Base-by-base conservation (phyloP, 225 moss, liverwort and hornwort genomes). In the Neckera pumila region DNA sequence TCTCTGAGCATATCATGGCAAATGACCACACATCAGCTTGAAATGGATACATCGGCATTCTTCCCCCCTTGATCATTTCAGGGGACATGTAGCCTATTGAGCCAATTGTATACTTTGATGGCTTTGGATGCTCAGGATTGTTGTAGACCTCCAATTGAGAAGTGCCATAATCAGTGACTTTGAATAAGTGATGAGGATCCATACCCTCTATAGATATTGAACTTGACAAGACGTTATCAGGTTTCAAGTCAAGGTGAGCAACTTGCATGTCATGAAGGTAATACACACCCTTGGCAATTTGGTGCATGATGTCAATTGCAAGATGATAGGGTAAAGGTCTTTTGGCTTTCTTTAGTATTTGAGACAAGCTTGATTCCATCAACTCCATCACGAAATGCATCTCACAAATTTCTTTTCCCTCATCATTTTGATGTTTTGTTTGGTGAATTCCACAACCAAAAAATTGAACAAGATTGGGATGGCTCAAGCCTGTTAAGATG, bases 351-450 rank as follows among this genome's bases (percentile, higher is more conserved):
- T 53, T 53, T 6, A 53, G 17, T 53, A 53, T 17, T 17, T 53
- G 53, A 53, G 53, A 53, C 53, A 53, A 53, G 53, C 53, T 53
- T 53, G 53, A 53, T 53, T 53, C 53, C 53, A 53, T 53, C 53
- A 53, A 53, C 53, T 53, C 53, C 53, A 53, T 53, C 53, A 53
- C 53, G 17, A 53, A 53, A 53, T 71, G 7, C 42, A 71, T 42
- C 26, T 71, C 9, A 42, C 3, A 0, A 71, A 42, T 71, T 71
- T 71, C 71, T 0, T 31, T 31, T 5, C 3, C 14, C 0, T 31
- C 0, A 31, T 0, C 19, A 74, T 49, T 49, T 3, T 7, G 1
- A 31, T 31, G 0, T 1, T 3, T 0, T 19, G 4, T 31, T 31
- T 11, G 31, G 6, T 10, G 3, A 60, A 60, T 12, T 8, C 80